These are phyloP conservation scores for Trichoderma oligosporum DNA, from an alignment of 2,329 filamentous ascomycete genomes.

Conservation along the genomic window DNA sequence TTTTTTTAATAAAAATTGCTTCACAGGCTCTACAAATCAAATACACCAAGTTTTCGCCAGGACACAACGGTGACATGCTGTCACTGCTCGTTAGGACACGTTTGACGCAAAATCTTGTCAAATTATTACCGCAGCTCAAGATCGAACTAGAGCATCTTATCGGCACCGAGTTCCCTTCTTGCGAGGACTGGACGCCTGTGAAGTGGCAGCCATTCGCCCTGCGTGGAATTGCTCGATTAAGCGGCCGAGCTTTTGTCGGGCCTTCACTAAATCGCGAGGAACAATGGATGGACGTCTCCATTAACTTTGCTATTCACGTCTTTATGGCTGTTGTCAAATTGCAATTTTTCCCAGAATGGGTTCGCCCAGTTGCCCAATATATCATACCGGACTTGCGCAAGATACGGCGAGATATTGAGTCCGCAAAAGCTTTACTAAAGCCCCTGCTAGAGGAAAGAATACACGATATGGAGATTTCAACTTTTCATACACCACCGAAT, in stretches of 20 bases:
- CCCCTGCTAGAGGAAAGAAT: constrained; percentile 47
- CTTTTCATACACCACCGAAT: constrained; percentile 36
- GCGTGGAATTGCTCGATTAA: constrained; percentile 50
- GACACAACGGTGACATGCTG: constrained; percentile 44
- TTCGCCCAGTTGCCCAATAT: constrained; percentile 45
- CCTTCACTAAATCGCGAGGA: constrained; percentile 47
- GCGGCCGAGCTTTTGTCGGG: constrained; percentile 52
- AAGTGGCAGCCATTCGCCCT: constrained; percentile 51
- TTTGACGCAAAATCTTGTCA: constrained; percentile 45
- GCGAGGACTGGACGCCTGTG: constrained; percentile 53
- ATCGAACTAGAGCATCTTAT: constrained; percentile 46
- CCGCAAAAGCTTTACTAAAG: constrained; percentile 41
- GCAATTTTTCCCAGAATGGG: constrained; percentile 49
- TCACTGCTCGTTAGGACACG: constrained; percentile 44
- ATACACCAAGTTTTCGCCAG: constrained; percentile 49
- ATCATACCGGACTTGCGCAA: constrained; percentile 45
- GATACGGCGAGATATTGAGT: constrained; percentile 42
- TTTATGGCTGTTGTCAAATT: constrained; percentile 48
- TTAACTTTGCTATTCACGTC: constrained; percentile 49
- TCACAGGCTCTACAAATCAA: constrained; percentile 48
- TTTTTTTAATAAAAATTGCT: too few relatives aligned
- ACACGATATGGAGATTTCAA: constrained; percentile 37
- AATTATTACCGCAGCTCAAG: constrained; percentile 45
- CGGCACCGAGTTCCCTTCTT: constrained; percentile 46
- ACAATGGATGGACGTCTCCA: constrained; percentile 51